Evolutionary conservation across 2,329 filamentous ascomycete species (phyloP).

Genomic region (Sphaceloma murrayae): DNA sequence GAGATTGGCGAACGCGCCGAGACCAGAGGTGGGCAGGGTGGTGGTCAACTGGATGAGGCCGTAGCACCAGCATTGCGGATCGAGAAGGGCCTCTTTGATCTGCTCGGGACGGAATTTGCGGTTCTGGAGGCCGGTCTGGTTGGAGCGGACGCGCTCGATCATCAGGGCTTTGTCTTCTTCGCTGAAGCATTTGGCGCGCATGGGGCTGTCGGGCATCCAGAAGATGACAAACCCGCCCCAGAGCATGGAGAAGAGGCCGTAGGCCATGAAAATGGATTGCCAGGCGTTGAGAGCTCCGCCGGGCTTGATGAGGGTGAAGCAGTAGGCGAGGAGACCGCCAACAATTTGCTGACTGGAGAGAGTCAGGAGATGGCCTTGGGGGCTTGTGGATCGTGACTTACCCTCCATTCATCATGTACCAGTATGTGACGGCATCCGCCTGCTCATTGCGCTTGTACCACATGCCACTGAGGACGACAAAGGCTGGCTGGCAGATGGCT

Average conservation of each 20-base stretch:
- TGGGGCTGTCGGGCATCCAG: constrained; percentile 60
- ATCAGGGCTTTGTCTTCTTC: constrained; percentile 42
- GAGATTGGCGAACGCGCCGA: constrained; percentile 65
- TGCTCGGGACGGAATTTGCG: constrained; percentile 45
- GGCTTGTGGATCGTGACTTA: not conserved
- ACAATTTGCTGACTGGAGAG: constrained; percentile 64
- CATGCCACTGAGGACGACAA: constrained; percentile 57
- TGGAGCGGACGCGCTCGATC: constrained; percentile 38
- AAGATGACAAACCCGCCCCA: constrained; percentile 56
- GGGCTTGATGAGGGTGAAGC: constrained; percentile 30
- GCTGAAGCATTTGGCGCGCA: constrained; percentile 59
- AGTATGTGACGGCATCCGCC: constrained; percentile 56
- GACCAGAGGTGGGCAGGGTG: constrained; percentile 61
- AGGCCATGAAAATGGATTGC: constrained; percentile 59
- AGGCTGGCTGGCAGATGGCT: constrained; percentile 58
- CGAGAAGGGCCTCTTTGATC: constrained; percentile 48
- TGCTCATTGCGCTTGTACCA: constrained; percentile 60
- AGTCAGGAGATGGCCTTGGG: constrained; percentile 11
- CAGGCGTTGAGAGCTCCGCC: constrained; percentile 37
- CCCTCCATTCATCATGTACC: constrained; percentile 37
- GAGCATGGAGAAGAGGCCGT: constrained; percentile 53
- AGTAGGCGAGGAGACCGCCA: constrained; percentile 57
- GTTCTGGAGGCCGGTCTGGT: constrained; percentile 40
- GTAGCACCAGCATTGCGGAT: constrained; percentile 48
- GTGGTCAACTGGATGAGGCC: constrained; percentile 54